These are phyloP conservation scores for Kuraishia ogatae DNA, from an alignment of 805 yeast species.

Conservation along the genomic window DNA sequence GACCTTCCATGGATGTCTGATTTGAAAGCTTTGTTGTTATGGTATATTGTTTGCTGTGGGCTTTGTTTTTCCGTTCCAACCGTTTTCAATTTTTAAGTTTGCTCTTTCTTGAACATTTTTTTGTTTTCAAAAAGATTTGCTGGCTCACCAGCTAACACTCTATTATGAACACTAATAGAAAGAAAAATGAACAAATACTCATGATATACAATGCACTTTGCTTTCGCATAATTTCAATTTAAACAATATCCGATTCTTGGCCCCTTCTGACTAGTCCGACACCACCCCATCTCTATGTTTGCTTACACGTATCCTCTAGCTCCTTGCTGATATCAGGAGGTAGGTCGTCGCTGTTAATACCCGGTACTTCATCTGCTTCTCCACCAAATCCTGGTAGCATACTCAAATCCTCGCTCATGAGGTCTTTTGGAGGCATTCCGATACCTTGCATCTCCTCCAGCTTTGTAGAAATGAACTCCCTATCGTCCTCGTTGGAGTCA, in stretches of 20 bases:
- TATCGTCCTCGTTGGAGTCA: conserved; percentile 35
- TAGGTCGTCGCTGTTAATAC: conserved; percentile 39
- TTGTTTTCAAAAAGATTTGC: neutral
- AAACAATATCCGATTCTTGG: neutral
- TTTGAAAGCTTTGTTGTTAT: conserved; percentile 11
- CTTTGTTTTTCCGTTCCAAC: no score
- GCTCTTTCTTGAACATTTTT: no score
- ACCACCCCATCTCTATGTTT: conserved; percentile 10
- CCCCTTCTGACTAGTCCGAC: neutral
- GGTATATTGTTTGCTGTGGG: neutral
- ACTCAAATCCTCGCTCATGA: conserved; percentile 36
- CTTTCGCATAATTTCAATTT: neutral
- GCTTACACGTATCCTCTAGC: conserved; percentile 51
- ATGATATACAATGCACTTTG: neutral
- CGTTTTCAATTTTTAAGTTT: no score
- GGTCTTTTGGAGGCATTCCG: conserved; percentile 75
- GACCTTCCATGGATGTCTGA: conserved; percentile 96
- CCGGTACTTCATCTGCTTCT: conserved; percentile 19
- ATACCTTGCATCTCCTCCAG: conserved; percentile 65
- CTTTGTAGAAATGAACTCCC: conserved; percentile 44
- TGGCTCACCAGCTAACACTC: neutral
- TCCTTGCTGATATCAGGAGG: conserved; percentile 45
- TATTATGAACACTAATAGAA: neutral
- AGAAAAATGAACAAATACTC: neutral
- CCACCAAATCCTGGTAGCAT: conserved; percentile 38